Base-by-base conservation (phyloP, 1,139 yeast genomes). In the Wickerhamiella infanticola region DNA sequence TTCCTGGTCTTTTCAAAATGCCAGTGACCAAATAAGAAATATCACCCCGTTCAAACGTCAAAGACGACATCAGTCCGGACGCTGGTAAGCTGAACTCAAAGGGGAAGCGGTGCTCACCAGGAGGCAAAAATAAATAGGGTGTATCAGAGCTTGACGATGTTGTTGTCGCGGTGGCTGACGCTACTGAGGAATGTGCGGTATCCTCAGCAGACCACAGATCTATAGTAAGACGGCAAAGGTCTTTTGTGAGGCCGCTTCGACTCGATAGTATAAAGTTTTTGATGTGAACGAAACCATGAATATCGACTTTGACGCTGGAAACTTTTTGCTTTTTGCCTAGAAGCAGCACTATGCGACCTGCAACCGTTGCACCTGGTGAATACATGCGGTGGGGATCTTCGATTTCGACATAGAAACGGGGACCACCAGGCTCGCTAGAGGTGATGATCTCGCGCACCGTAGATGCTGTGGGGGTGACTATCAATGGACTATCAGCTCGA, bases 31-130 rank as follows among this genome's bases (percentile, higher is more conserved):
- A 62, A 60, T 86, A 85, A 7, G 74, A 63, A n/a, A 86, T 82
- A 23, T 84, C 73, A 7, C 96, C 96, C 54, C 80, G 77, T 53
- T 88, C 95, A 57, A 86, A 86, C 53, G 79, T 82, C 27, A 86
- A 73, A 48, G 88, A 78, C 27, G 90, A 81, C 59, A 72, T 79
- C 3, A 84, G 70, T 51, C 82, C 72, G 54, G 74, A 77, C 53
- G 71, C 72, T 1, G 95, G 95, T 29, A 86, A 68, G 52, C 75
- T 79, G 41, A 85, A 83, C 44, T 81, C 76, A 57, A 86, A 86
- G 11, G 94, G 94, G 59, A 86, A 86, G 37, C 84, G 67, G 61
- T 86, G 96, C 57, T 83, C 90, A 29, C 96, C 96, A 53, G 77
- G 37, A 4, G 40, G 39, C 18, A 42, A 37, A 18, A 9, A 35